phyloP scores from a whole-genome alignment of 352 stramenopile species.

The Globisporangium recalcitrans region DNA sequence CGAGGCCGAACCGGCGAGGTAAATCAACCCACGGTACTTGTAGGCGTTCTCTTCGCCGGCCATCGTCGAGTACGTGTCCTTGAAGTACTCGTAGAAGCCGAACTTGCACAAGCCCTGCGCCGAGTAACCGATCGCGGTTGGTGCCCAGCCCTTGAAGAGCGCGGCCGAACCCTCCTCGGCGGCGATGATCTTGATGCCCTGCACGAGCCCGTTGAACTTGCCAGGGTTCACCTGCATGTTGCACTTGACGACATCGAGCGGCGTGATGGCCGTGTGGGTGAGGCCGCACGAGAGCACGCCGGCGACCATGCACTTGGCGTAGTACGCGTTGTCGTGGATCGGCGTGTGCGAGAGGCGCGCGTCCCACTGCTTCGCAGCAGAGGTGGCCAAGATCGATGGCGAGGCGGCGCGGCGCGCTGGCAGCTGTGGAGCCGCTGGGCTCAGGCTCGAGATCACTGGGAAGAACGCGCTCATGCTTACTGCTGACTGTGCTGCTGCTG shows the following conservation, averaged over 20 bases:
- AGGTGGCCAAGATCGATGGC: slow-evolving; percentile 62
- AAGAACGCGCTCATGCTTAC: slow-evolving; percentile 75
- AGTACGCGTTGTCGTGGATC: slow-evolving; percentile 89
- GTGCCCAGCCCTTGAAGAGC: slow-evolving; percentile 90
- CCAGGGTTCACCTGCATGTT: slow-evolving; percentile 91
- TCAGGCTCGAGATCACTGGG: slow-evolving; percentile 66
- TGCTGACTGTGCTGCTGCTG: slow-evolving; percentile 11
- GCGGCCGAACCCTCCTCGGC: slow-evolving; percentile 76
- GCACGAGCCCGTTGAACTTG: slow-evolving; percentile 81
- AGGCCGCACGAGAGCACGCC: slow-evolving; percentile 91
- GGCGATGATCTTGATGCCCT: slow-evolving; percentile 83
- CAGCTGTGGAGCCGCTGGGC: slow-evolving; percentile 40
- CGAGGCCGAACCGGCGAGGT: slow-evolving; percentile 89
- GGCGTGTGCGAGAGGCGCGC: slow-evolving; percentile 73
- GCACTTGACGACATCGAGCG: slow-evolving; percentile 93
- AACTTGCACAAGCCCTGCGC: slow-evolving; percentile 91
- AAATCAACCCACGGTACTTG: slow-evolving; percentile 91
- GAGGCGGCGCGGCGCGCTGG: slow-evolving; percentile 31
- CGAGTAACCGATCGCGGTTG: slow-evolving; percentile 91
- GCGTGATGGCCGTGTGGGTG: slow-evolving; percentile 91
- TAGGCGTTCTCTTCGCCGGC: slow-evolving; percentile 90
- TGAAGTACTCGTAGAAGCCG: slow-evolving; percentile 95
- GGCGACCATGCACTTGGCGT: slow-evolving; percentile 93
- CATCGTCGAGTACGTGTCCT: slow-evolving; percentile 90
- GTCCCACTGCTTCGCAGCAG: slow-evolving; percentile 69